Conservation (phyloP, 176 grass and related monocot genomes). For the Zea luxurians region DNA sequence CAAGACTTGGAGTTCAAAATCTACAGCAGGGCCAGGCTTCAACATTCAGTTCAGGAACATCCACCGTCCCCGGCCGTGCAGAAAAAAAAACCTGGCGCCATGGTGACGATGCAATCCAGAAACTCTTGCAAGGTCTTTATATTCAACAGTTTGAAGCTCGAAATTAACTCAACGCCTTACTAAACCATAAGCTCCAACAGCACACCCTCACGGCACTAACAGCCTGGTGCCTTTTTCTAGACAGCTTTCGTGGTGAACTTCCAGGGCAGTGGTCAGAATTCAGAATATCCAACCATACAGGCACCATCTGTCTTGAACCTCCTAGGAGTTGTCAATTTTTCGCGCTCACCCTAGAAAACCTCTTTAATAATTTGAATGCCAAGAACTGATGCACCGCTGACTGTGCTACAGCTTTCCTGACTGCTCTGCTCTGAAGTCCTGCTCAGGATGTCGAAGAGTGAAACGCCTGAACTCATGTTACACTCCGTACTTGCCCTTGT, state of each 20-base stretch:
- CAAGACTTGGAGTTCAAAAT: not conserved
- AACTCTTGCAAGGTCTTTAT: too few species aligned
- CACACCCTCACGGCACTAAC: not conserved
- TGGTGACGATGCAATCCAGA: not conserved
- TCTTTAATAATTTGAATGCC: slow-evolving; percentile 65
- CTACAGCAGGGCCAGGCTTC: not conserved
- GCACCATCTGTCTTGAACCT: not conserved
- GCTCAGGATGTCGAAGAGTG: slow-evolving; percentile 66
- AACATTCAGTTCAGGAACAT: not conserved
- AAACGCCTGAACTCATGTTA: slow-evolving; percentile 44
- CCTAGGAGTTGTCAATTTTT: slow-evolving; percentile 38
- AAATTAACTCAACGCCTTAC: not conserved
- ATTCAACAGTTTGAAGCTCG: not conserved
- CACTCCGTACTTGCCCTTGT: slow-evolving; percentile 30
- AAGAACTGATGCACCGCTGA: slow-evolving; percentile 66
- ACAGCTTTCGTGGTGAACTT: not conserved
- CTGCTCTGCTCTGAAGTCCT: slow-evolving; percentile 56
- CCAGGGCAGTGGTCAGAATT: not conserved
- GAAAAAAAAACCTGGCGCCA: not conserved
- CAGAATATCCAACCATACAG: not conserved
- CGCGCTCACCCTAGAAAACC: slow-evolving; percentile 54
- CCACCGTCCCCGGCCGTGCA: not conserved
- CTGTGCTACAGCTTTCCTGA: slow-evolving; percentile 30
- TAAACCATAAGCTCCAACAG: not conserved
- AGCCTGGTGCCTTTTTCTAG: not conserved